A percentile compares a stretch with the other conserved stretches of the same genome.
phyloP scores from a whole-genome alignment of 2,329 filamentous ascomycete genomes.

The Teratosphaeria pseudoeucalypti region DNA sequence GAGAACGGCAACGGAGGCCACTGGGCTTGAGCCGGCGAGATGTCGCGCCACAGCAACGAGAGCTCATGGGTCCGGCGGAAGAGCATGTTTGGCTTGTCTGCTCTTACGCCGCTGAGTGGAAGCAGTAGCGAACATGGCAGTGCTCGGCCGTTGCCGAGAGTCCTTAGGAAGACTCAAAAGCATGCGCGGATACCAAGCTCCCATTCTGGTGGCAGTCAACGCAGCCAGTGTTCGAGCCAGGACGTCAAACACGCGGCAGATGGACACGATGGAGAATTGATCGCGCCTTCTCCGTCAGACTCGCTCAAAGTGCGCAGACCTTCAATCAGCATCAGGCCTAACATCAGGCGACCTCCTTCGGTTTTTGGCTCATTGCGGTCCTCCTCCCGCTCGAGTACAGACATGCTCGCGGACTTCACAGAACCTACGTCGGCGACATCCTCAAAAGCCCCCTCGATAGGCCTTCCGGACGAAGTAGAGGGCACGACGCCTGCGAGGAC shows the following conservation, averaged over 20 bases:
- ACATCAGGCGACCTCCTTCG: slow-evolving; percentile 34
- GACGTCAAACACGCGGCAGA: slow-evolving; percentile 15
- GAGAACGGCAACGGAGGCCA: background rate
- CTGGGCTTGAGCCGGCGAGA: background rate
- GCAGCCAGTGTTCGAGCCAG: slow-evolving; percentile 7
- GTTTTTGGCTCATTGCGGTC: slow-evolving; percentile 48
- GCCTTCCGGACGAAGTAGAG: slow-evolving; percentile 28
- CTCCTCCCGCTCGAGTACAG: slow-evolving; percentile 38
- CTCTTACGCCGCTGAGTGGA: slow-evolving; percentile 13
- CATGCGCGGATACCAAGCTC: slow-evolving; percentile 14
- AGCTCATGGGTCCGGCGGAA: slow-evolving; percentile 20
- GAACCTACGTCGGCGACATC: slow-evolving; percentile 39
- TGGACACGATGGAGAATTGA: slow-evolving; percentile 10
- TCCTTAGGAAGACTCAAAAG: slow-evolving; percentile 16
- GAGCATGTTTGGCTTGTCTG: slow-evolving; percentile 24
- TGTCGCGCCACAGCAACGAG: slow-evolving; percentile 21
- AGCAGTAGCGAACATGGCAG: background rate
- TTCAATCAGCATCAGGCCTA: slow-evolving; percentile 17
- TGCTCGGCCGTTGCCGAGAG: slow-evolving; percentile 9
- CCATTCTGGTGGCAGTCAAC: slow-evolving; percentile 3
- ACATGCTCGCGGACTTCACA: slow-evolving; percentile 34
- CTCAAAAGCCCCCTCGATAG: slow-evolving; percentile 39
- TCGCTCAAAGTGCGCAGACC: slow-evolving; percentile 18
- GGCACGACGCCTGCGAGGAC: slow-evolving; percentile 24
- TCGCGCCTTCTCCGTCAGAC: slow-evolving; percentile 11